Base-by-base conservation (phyloP, 2,329 filamentous ascomycete species). In the Tympanopsis confertula region DNA sequence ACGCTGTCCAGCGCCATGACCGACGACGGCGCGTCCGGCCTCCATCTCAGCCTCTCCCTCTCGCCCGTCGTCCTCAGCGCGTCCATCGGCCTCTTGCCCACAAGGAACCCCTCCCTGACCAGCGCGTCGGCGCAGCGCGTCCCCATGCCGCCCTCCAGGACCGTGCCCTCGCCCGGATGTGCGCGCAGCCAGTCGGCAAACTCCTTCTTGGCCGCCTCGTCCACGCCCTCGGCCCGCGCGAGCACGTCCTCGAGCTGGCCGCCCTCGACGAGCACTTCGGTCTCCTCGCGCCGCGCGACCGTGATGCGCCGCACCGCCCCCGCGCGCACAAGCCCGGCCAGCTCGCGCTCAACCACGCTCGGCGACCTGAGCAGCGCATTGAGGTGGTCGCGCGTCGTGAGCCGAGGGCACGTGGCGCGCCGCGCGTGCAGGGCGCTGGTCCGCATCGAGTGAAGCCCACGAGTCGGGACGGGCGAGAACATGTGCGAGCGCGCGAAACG, bases 71-170 rank as follows among this genome's bases (percentile, higher is more conserved):
- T 51, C 39, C 50, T 61, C 40, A 49, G 50, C 42, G 47, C 56
- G 50, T 42, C 55, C 43, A 45, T 46, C 41, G 54, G 55, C 48
- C 58, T 54, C 41, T 54, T 61, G 44, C 48, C 63, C 2, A 80
- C 84, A 2, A 88, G 56, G 47, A 86, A 84, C 2, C 84, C 83
- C 1, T 71, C 69, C 32, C 68, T 61, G 41, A 85, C 70, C 1
- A 88, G 65, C 37, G 67, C 63, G 35, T 76, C 68, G 17, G 70
- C 58, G 47, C 80, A 68, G 3, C 49, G 47, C 7, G 53, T 50
- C 3, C 56, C 51, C 39, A 82, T 56, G 3, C 49, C 44, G 13
- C 51, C 50, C 3, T 54, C 48, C 13, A 58, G 44, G 13, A 71
- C 50, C 2, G 59, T 61, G 15, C 63, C 48, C 0, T 62, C 62